phyloP scores from a whole-genome alignment of 2,329 filamentous ascomycete species.

The Colletotrichum paranaense region DNA sequence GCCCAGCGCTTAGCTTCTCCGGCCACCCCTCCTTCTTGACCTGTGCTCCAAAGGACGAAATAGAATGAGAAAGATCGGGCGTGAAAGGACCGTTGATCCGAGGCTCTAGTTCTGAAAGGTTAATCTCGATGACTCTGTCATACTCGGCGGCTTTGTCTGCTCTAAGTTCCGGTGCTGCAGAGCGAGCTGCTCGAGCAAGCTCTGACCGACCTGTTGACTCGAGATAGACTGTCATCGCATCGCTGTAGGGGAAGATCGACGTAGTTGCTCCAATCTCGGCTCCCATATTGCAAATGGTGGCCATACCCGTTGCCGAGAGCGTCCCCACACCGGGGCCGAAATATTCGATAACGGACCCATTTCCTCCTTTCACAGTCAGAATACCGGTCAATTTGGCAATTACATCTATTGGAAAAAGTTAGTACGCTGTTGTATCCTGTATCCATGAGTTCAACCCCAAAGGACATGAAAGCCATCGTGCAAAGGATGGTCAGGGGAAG shows the following conservation, averaged over 20 bases:
- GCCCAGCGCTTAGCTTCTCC: slow-evolving; percentile 93
- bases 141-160: slow-evolving; percentile 94
- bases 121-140: slow-evolving; percentile 95
- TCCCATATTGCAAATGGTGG: slow-evolving; percentile 80
- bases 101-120: slow-evolving; percentile 93
- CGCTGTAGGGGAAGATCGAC: slow-evolving; percentile 97
- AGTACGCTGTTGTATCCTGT: not conserved
- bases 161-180: slow-evolving; percentile 82
- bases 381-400: slow-evolving; percentile 98
- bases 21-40: slow-evolving; percentile 97
- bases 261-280: slow-evolving; percentile 88
- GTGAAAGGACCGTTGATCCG: slow-evolving; percentile 99
- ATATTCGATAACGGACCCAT: slow-evolving; percentile 89
- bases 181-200: slow-evolving; percentile 90
- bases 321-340: slow-evolving; percentile 77
- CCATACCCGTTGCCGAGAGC: slow-evolving; percentile 88
- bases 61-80: slow-evolving; percentile 95
- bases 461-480: no score
- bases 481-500: no score
- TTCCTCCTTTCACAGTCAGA: slow-evolving; percentile 97
- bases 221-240: slow-evolving; percentile 97
- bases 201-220: slow-evolving; percentile 87
- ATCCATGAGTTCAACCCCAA: no score
- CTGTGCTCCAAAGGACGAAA: slow-evolving; percentile 96
- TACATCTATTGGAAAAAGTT: slow-evolving; percentile 70